Evolutionary conservation across 176 grass and related monocot species (phyloP).

Genomic region (Bolboschoenus planiculmis): DNA sequence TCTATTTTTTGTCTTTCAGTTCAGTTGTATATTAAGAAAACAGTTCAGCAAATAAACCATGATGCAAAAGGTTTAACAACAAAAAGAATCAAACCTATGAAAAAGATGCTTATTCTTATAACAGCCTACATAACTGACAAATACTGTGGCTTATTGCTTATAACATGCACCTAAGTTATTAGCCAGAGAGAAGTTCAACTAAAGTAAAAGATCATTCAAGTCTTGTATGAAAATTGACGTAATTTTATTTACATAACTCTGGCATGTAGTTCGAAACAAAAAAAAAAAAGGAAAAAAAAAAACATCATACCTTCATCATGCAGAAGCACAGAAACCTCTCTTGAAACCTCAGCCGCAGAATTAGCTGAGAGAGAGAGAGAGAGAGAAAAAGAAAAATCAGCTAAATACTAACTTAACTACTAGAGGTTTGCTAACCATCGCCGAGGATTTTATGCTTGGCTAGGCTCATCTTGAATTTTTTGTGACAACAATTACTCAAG

Average conservation of each 20-base stretch:
- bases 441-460: background rate
- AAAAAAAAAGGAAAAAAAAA: background rate
- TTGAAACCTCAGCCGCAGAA: slow-evolving; percentile 7
- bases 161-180: background rate
- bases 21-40: background rate
- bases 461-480: background rate
- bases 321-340: background rate
- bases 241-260: background rate
- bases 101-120: background rate
- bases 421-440: background rate
- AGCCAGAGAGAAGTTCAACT: background rate
- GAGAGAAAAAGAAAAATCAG: background rate
- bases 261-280: background rate
- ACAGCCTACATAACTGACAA: background rate
- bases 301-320: background rate
- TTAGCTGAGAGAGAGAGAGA: background rate
- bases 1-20: background rate
- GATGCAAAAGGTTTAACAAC: background rate
- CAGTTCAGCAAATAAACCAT: background rate
- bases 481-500: background rate
- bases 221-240: background rate
- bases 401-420: background rate
- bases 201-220: background rate
- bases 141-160: background rate
- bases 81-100: background rate